These are phyloP conservation scores for Protomyces gravidus DNA, from an alignment of 1,139 yeast species.

Conservation along the genomic window DNA sequence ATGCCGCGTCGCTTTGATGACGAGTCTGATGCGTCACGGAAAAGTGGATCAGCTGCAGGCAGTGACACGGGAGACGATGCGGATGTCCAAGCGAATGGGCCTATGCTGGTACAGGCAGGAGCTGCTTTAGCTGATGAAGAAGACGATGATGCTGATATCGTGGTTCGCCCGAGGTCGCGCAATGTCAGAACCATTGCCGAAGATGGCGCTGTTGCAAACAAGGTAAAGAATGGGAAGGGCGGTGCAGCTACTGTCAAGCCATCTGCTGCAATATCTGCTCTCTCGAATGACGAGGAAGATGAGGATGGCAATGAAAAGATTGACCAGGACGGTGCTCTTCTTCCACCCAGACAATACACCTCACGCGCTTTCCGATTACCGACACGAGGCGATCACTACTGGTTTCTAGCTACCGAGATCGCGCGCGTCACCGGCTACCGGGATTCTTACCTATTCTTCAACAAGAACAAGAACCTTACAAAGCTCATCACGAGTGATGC, in stretches of 20 bases:
- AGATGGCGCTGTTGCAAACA: slow-evolving; percentile 24
- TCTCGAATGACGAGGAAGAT: slow-evolving; percentile 42
- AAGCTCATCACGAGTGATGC: slow-evolving; percentile 56
- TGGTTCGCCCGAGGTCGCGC: slow-evolving; percentile 16
- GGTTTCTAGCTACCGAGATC: slow-evolving; percentile 65
- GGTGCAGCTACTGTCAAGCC: neutral
- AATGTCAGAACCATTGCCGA: slow-evolving; percentile 18
- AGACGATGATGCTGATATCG: slow-evolving; percentile 6
- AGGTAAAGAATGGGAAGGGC: neutral
- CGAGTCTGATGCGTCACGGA: too few species aligned
- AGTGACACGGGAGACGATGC: too few species aligned
- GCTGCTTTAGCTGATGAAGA: slow-evolving; percentile 40
- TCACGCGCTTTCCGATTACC: slow-evolving; percentile 59
- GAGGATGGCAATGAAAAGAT: slow-evolving; percentile 56
- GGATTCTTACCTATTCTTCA: slow-evolving; percentile 61
- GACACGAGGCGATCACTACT: slow-evolving; percentile 50
- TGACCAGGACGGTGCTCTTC: slow-evolving; percentile 52
- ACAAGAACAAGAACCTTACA: slow-evolving; percentile 55
- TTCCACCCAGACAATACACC: slow-evolving; percentile 56
- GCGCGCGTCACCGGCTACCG: slow-evolving; percentile 61
- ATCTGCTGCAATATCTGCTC: neutral
- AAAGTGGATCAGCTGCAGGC: too few species aligned
- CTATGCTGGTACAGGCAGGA: too few species aligned
- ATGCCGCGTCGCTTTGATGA: too few species aligned
- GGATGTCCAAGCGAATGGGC: too few species aligned